Evolutionary conservation across 176 grass and related monocot genomes (phyloP).

Genomic region (Carex kokanica): DNA sequence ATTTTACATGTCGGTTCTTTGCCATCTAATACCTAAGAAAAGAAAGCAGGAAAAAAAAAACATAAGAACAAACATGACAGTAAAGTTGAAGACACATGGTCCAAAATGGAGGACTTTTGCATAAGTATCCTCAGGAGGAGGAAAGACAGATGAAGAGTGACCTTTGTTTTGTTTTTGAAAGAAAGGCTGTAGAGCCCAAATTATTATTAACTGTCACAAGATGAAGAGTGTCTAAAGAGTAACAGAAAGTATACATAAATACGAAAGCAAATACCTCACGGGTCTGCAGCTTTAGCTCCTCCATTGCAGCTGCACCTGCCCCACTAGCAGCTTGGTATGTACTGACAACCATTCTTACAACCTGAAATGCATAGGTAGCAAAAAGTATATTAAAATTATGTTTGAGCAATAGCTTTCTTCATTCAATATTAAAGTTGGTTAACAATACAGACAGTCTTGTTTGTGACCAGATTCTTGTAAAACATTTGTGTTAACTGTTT

Average conservation of each 20-base stretch:
- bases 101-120: not conserved
- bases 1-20: slow-evolving; percentile 95
- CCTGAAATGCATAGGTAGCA: slow-evolving; percentile 28
- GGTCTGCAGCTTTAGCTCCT: slow-evolving; percentile 85
- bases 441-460: not conserved
- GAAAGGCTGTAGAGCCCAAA: too few species aligned
- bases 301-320: slow-evolving; percentile 92
- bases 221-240: not conserved
- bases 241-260: not conserved
- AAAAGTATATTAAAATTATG: not conserved
- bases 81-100: not conserved
- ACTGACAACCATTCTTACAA: slow-evolving; percentile 93
- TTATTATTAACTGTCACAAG: too few species aligned
- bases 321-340: slow-evolving; percentile 99
- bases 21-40: slow-evolving; percentile 81
- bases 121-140: not conserved
- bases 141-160: not conserved
- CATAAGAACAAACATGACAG: not conserved
- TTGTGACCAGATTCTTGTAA: not conserved
- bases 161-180: too few species aligned
- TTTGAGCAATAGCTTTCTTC: not conserved
- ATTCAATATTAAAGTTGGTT: not conserved
- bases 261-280: slow-evolving; percentile 48
- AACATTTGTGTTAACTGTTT: not conserved
- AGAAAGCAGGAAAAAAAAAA: slow-evolving; percentile 15